phyloP scores from a whole-genome alignment of 805 yeast species.

The Babjeviella inositovora region DNA sequence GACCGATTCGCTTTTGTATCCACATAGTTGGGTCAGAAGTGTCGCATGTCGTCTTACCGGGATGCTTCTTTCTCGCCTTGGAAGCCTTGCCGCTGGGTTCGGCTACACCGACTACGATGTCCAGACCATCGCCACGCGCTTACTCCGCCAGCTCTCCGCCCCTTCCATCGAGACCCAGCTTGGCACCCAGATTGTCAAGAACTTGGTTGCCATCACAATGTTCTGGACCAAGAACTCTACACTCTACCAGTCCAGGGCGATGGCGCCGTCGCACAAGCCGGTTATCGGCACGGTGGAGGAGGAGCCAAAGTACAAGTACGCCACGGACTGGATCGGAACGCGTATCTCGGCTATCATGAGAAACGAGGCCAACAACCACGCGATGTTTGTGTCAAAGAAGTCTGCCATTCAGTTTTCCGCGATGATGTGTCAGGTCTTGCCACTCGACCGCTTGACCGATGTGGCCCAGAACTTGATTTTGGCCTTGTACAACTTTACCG shows the following conservation, averaged over 20 bases:
- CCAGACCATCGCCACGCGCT: conserved; percentile 54
- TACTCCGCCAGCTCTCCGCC: conserved; percentile 70
- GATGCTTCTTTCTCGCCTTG: conserved; percentile 23
- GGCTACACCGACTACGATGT: conserved; percentile 26
- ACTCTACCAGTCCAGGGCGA: conserved; percentile 10
- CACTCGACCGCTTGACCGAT: conserved; percentile 18
- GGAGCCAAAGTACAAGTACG: conserved; percentile 10
- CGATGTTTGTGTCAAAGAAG: conserved; percentile 41
- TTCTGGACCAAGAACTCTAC: conserved; percentile 39
- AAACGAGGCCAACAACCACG: conserved; percentile 38
- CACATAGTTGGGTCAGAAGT: conserved; percentile 86
- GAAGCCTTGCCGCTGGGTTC: conserved; percentile 13
- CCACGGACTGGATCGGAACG: conserved; percentile 46
- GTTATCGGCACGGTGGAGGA: too few relatives aligned
- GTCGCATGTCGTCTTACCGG: conserved; percentile 46
- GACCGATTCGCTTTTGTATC: conserved; percentile 48
- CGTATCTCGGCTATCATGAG: conserved; percentile 49
- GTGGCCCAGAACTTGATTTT: conserved; percentile 33
- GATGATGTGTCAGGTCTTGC: conserved; percentile 35
- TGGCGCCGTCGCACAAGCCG: conserved; percentile 3
- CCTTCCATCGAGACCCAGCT: conserved; percentile 52
- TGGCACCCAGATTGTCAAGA: conserved; percentile 49
- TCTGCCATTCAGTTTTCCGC: conserved; percentile 60
- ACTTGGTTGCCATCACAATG: conserved; percentile 41
- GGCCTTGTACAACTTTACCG: conserved; percentile 34